These are phyloP conservation scores for Monilinia laxa DNA, from an alignment of 2,329 filamentous ascomycete species.

Conservation along the genomic window DNA sequence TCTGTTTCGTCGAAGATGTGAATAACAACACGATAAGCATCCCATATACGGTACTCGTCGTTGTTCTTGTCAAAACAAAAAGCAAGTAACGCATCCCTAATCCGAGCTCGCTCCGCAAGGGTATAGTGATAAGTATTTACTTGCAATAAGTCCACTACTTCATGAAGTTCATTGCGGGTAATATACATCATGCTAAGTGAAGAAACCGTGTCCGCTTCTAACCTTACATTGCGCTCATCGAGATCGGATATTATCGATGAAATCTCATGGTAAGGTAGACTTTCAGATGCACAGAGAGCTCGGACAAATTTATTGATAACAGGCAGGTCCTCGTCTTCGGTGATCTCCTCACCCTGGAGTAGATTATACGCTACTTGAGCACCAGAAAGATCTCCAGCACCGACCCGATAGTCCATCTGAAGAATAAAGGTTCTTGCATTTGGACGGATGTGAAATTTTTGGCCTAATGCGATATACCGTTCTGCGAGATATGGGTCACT, in stretches of 20 bases:
- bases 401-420: slow-evolving; percentile 74
- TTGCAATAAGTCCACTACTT: slow-evolving; percentile 80
- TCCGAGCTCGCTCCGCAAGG: slow-evolving; percentile 63
- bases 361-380: slow-evolving; percentile 65
- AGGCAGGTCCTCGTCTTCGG: slow-evolving; percentile 58
- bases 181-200: slow-evolving; percentile 73
- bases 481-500: slow-evolving; percentile 71
- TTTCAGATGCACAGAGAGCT: slow-evolving; percentile 60
- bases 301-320: slow-evolving; percentile 71
- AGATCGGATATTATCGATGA: slow-evolving; percentile 71
- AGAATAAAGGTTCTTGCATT: slow-evolving; percentile 71
- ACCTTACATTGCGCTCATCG: slow-evolving; percentile 64
- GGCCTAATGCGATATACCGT: slow-evolving; percentile 66
- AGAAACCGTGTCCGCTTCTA: slow-evolving; percentile 74
- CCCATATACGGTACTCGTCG: slow-evolving; percentile 64
- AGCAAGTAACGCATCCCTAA: slow-evolving; percentile 64
- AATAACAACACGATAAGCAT: slow-evolving; percentile 63
- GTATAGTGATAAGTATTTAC: slow-evolving; percentile 71
- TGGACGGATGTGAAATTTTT: slow-evolving; percentile 63
- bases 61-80: slow-evolving; percentile 65
- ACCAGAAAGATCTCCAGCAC: slow-evolving; percentile 68
- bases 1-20: slow-evolving; percentile 66
- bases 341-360: slow-evolving; percentile 55
- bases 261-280: slow-evolving; percentile 67
- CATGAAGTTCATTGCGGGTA: slow-evolving; percentile 70